phyloP scores from a whole-genome alignment of 192 early-diverging fungal species.

The Entomortierella chlamydospora region DNA sequence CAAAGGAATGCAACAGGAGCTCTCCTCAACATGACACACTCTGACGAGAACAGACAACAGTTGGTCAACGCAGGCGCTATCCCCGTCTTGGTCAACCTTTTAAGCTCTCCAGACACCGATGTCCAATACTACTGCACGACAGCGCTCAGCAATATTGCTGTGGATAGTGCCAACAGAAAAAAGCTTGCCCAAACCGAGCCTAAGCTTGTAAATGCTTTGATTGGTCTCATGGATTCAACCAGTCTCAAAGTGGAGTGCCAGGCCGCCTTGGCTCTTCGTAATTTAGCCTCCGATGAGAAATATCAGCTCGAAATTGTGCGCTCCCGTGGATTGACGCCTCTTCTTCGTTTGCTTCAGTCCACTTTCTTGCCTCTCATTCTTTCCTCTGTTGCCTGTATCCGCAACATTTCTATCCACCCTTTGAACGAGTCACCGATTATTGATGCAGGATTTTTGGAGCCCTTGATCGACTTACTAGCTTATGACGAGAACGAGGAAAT shows the following conservation, averaged over 20 bases:
- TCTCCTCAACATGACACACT: conserved; percentile 93
- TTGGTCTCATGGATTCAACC: conserved; percentile 81
- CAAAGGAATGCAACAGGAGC: conserved; percentile 93
- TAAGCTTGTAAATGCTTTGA: conserved; percentile 77
- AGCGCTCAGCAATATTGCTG: conserved; percentile 90
- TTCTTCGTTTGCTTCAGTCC: conserved; percentile 81
- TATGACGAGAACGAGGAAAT: conserved; percentile 84
- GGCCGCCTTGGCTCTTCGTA: conserved; percentile 87
- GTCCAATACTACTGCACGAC: conserved; percentile 93
- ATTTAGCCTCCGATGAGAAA: conserved; percentile 88
- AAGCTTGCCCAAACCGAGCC: conserved; percentile 79
- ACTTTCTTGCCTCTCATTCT: conserved; percentile 79
- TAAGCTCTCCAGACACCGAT: conserved; percentile 82
- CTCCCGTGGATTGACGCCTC: conserved; percentile 76
- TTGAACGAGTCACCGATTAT: conserved; percentile 88
- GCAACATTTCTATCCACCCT: conserved; percentile 91
- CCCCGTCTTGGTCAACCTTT: conserved; percentile 82
- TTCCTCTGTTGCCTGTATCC: conserved; percentile 87
- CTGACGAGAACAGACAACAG: conserved; percentile 84
- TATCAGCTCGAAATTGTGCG: conserved; percentile 88
- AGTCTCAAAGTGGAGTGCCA: conserved; percentile 89
- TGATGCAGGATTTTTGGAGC: conserved; percentile 79
- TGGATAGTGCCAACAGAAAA: conserved; percentile 76
- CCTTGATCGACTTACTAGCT: conserved; percentile 69
- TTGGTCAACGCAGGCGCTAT: conserved; percentile 85